Percentiles rank a stretch among this genome's conserved stretches.
phyloP scores from a whole-genome alignment of 805 yeast genomes.

The Kuraishia floccosa region DNA sequence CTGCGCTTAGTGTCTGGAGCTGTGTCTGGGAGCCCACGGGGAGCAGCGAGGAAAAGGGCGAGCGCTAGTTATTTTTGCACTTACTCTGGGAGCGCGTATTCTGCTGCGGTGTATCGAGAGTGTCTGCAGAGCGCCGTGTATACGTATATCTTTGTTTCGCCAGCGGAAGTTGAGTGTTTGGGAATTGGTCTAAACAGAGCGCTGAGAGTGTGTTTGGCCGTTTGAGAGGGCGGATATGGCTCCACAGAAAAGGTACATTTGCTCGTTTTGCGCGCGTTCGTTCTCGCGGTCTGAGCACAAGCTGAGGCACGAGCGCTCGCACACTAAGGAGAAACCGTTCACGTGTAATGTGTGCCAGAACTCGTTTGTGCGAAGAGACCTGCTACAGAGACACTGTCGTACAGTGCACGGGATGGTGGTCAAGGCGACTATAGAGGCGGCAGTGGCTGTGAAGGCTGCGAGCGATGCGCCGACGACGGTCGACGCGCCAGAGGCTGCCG shows the following conservation, averaged over 20 bases:
- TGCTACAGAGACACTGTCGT: slow-evolving; percentile 65
- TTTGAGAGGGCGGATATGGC: no score
- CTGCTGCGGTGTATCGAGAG: no score
- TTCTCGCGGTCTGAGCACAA: slow-evolving; percentile 75
- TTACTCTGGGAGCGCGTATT: no score
- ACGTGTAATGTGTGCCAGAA: slow-evolving; percentile 60
- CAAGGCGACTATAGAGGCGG: slow-evolving; percentile 14
- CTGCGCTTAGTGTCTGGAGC: no score
- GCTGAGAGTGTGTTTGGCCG: no score
- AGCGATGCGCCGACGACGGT: slow-evolving; percentile 2
- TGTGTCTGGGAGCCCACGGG: no score
- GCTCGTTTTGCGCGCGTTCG: slow-evolving; percentile 72
- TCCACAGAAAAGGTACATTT: slow-evolving; percentile 59
- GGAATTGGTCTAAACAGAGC: no score
- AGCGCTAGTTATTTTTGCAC: no score
- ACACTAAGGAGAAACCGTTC: slow-evolving; percentile 73
- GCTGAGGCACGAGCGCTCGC: slow-evolving; percentile 69
- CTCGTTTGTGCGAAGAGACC: slow-evolving; percentile 68
- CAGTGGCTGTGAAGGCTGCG: neutral
- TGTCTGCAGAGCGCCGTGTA: no score
- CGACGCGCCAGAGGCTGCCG: slow-evolving; percentile 2
- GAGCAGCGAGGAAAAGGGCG: no score
- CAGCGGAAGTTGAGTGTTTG: no score
- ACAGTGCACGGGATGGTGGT: slow-evolving; percentile 50
- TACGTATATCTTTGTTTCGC: no score